A percentile compares a stretch with the other conserved stretches of the same genome.
phyloP scores from a whole-genome alignment of 495 filamentous ascomycete genomes.

The Extremus antarcticus region DNA sequence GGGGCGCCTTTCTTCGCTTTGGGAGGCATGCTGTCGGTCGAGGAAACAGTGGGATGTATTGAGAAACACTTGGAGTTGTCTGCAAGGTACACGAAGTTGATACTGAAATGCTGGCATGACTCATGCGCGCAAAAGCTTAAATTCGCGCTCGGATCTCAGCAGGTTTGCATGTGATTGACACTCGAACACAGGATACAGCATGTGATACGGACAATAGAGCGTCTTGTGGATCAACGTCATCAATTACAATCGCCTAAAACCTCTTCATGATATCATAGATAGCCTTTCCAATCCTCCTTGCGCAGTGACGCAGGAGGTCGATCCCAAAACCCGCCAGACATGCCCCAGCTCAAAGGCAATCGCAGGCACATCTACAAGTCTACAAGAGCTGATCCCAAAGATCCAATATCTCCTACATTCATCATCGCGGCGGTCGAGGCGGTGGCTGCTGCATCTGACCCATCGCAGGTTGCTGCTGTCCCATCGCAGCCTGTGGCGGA shows the following conservation, averaged over 20 bases:
- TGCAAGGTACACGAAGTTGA: neutral
- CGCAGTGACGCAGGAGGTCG: too few relatives aligned
- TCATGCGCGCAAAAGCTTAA: neutral
- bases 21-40: constrained; percentile 35
- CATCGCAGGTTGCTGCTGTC: too few relatives aligned
- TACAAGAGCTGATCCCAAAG: neutral
- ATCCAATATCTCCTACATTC: neutral
- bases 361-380: neutral
- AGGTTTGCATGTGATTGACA: neutral
- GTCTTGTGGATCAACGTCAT: too few relatives aligned
- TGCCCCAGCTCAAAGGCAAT: neutral
- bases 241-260: neutral
- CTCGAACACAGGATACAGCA: too few relatives aligned
- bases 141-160: neutral
- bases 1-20: constrained; percentile 49
- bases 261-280: neutral
- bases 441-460: constrained; percentile 30
- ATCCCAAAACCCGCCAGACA: neutral
- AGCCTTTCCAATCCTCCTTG: too few relatives aligned
- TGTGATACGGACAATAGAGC: too few relatives aligned
- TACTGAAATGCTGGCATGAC: neutral
- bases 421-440: constrained; percentile 6
- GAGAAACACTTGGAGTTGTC: neutral
- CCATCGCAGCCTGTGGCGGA: constrained; percentile 33
- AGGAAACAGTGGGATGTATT: too few relatives aligned